Base-by-base conservation (phyloP, 2,329 filamentous ascomycete species). In the Orbilia quercus region DNA sequence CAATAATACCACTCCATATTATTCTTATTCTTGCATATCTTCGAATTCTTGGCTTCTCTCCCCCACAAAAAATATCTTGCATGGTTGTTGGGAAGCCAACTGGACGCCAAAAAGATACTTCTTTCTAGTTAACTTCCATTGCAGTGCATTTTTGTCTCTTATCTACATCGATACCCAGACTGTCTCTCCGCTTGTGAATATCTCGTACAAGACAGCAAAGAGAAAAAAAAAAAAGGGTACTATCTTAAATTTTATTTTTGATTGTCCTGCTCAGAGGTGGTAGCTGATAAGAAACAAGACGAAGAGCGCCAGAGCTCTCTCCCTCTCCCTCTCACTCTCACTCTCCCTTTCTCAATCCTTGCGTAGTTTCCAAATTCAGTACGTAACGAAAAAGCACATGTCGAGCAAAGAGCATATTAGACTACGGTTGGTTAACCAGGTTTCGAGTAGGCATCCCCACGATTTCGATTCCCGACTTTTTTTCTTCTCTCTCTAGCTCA, bases 291-390 rank as follows among this genome's bases (percentile, higher is more conserved):
- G 64, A 59, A n/a, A n/a, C n/a, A n/a, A n/a, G n/a, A n/a, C n/a
- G n/a, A n/a, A 64, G 67, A 72, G 67, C 67, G 67, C 67, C 67
- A 64, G 67, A 72, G 67, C 67, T 72, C 67, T 72, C 51, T 23
- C 53, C 34, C 44, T 38, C 47, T n/a, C n/a, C n/a, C n/a, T n/a
- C n/a, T n/a, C n/a, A n/a, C n/a, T n/a, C n/a, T n/a, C n/a, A n/a
- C n/a, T n/a, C n/a, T n/a, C n/a, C n/a, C n/a, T n/a, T 38, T 18
- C n/a, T 34, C 12, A 22, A 12, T 5, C 50, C 28, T 48, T 25
- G 18, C 22, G 51, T 64, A 59, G 59, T 40, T 64, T 42, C 58
- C 44, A 71, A 31, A 55, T 63, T 63, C 34, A 72, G 59, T 72
- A 72, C 67, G 67, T 72, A 72, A 71, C 58, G n/a, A 47, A 50